A percentile compares a stretch with the other conserved stretches of the same genome.
Conservation (phyloP, 176 grass and related monocot genomes). For the Thalia dealbata region DNA sequence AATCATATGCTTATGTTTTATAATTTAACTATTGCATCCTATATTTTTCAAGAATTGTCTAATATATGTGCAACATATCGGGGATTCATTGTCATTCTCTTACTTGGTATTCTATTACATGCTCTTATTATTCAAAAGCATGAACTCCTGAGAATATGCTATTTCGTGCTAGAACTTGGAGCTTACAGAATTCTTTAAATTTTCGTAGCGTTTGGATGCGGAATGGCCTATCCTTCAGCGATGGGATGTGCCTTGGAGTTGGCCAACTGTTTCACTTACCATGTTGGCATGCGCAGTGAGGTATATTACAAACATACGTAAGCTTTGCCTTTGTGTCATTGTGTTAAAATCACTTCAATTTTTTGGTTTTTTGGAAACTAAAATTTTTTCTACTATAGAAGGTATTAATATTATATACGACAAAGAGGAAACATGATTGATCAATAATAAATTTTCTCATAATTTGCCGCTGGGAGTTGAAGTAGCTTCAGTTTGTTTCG, state of each 20-base stretch:
- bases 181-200: background rate
- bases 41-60: too few species aligned
- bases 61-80: too few species aligned
- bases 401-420: background rate
- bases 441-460: background rate
- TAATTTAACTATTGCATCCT: too few species aligned
- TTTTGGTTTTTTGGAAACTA: background rate
- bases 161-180: too few species aligned
- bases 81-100: too few species aligned
- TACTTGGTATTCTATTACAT: too few species aligned
- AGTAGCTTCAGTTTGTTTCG: background rate
- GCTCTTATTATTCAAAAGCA: background rate
- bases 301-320: conserved; percentile 20
- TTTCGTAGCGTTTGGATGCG: conserved; percentile 26
- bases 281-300: conserved; percentile 75
- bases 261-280: conserved; percentile 62
- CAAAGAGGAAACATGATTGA: background rate
- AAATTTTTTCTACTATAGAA: background rate
- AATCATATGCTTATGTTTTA: too few species aligned
- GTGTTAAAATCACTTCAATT: background rate
- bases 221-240: conserved; percentile 55
- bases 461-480: background rate
- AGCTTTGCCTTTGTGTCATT: background rate
- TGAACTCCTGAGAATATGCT: background rate
- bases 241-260: conserved; percentile 90